Evolutionary conservation across 495 filamentous ascomycete genomes (phyloP).

Genomic region (Podospora pseudopauciseta): DNA sequence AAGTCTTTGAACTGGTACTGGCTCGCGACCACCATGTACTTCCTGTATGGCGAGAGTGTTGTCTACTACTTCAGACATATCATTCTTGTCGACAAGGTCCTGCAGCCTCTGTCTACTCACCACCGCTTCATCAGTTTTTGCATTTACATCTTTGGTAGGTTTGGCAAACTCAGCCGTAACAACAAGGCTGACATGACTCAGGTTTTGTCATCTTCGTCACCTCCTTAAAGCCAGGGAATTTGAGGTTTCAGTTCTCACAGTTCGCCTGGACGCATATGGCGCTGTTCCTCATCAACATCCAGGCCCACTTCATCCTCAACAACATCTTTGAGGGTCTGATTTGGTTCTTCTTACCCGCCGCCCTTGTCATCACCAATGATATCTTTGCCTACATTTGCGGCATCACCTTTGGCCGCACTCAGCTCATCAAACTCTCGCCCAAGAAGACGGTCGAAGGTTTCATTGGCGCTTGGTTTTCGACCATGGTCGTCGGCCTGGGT

Average conservation of each 20-base stretch:
- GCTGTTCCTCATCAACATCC: slow-evolving; percentile 93
- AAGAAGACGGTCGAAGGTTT: slow-evolving; percentile 99
- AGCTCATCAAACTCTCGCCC: slow-evolving; percentile 94
- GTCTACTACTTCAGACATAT: slow-evolving; percentile 99
- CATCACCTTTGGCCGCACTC: slow-evolving; percentile 93
- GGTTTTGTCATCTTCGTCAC: slow-evolving; percentile 98
- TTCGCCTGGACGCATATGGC: slow-evolving; percentile 99
- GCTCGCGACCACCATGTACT: slow-evolving; percentile 98
- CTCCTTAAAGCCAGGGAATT: slow-evolving; percentile 92
- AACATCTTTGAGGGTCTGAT: slow-evolving; percentile 99
- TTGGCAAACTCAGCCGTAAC: not conserved
- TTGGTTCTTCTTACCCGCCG: slow-evolving; percentile 98
- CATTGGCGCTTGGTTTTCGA: slow-evolving; percentile 94
- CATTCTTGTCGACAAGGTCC: slow-evolving; percentile 85
- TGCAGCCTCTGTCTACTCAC: slow-evolving; percentile 91
- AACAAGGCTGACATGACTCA: slow-evolving; percentile 29
- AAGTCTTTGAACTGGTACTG: slow-evolving; percentile 99
- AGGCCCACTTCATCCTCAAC: slow-evolving; percentile 99
- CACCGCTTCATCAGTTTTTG: slow-evolving; percentile 98
- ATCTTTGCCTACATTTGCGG: slow-evolving; percentile 98
- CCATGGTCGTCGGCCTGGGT: slow-evolving; percentile 74
- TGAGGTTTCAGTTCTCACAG: slow-evolving; percentile 97
- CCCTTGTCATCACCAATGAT: slow-evolving; percentile 96
- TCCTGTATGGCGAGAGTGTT: slow-evolving; percentile 95
- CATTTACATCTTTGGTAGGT: slow-evolving; percentile 90